phyloP scores from a whole-genome alignment of 2,329 filamentous ascomycete species.

The Diplodia scrobiculata region DNA sequence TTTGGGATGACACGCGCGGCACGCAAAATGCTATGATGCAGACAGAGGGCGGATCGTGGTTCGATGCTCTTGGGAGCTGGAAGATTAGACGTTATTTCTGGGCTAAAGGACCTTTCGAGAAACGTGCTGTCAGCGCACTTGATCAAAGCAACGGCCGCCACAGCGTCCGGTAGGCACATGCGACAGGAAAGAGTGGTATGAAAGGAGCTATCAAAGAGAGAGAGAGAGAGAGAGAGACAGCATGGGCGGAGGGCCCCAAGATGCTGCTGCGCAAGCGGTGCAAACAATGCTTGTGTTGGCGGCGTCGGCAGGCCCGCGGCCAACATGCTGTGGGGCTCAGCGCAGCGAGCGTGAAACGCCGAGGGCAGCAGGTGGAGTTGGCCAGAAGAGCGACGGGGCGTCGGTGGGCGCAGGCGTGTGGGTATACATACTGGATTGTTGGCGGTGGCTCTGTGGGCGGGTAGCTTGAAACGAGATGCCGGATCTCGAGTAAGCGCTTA shows the following conservation, averaged over 20 bases:
- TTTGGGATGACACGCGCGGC: slow-evolving; percentile 5
- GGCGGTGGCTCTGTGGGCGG: slow-evolving; percentile 33
- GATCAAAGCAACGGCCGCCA: slow-evolving; percentile 37
- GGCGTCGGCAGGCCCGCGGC: slow-evolving; percentile 20
- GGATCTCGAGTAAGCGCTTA: slow-evolving; percentile 48
- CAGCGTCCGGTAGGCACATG: slow-evolving; percentile 30
- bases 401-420: slow-evolving; percentile 19
- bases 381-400: slow-evolving; percentile 13
- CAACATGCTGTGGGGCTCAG: slow-evolving; percentile 28
- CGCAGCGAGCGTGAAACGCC: slow-evolving; percentile 25
- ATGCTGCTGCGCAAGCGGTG: slow-evolving; percentile 18
- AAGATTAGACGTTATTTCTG: slow-evolving; percentile 39
- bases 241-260: not conserved
- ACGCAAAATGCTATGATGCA: not conserved
- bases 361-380: slow-evolving; percentile 20
- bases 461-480: slow-evolving; percentile 47
- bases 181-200: slow-evolving; percentile 28
- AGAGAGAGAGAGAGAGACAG: slow-evolving; percentile 5
- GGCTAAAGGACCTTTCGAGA: slow-evolving; percentile 42
- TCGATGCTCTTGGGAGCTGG: slow-evolving; percentile 40
- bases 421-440: slow-evolving; percentile 39
- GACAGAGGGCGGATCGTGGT: slow-evolving; percentile 14
- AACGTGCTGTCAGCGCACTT: slow-evolving; percentile 43
- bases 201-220: slow-evolving; percentile 13
- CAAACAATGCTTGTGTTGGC: slow-evolving; percentile 25